Evolutionary conservation across 345 rosid species (phyloP), one percentile per base, ranked within the genome.

Genomic region (Leavenworthia alabamica): DNA sequence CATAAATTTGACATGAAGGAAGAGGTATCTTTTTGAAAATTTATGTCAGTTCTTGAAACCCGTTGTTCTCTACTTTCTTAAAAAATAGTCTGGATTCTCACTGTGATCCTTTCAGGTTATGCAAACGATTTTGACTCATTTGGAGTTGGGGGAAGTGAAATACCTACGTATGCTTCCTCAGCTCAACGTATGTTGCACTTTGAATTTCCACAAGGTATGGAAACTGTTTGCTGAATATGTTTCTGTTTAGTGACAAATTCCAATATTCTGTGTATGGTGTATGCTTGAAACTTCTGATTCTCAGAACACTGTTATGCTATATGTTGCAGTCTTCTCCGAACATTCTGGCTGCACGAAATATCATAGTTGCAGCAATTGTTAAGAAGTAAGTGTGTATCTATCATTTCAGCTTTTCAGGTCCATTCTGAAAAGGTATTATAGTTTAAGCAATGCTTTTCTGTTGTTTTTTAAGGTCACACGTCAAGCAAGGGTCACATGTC

Each of bases 151-250:
- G 42, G 91, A 85, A 71, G 82, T 79, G 39, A 79, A 83, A 57
- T 85, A 87, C 77, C 68, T 93, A 74, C 86, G 70, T 26, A 73
- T 89, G 73, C 78, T 89, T 73, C 94, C 97, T 7, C 89, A 80
- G 53, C 67, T 77, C 54, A 85, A 82, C 64, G 80, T 78, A 41
- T 83, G 91, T 52, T 89, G 97, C 78, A 76, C 83, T 66, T 52
- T 93, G 77, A 85, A 79, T 80, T 93, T 93, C 83, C 88, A 89
- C 70, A 90, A 89, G 97, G 99, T 89, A 62, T 36, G 77, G 52
- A 67, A 22, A 46, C 57, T 67, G 24, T 60, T 48, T 29, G 12
- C 62, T 73, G 14, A 53, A 40, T 52, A 26, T 20, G 31, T 55
- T 39, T 59, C 22, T 51, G 7, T 39, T 54, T 16, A 33, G 64